Percentiles rank a stretch among this genome's conserved stretches.
These are phyloP conservation scores for Blepharisma japonicum DNA, from an alignment of 73 alveolate species.

Conservation along the genomic window DNA sequence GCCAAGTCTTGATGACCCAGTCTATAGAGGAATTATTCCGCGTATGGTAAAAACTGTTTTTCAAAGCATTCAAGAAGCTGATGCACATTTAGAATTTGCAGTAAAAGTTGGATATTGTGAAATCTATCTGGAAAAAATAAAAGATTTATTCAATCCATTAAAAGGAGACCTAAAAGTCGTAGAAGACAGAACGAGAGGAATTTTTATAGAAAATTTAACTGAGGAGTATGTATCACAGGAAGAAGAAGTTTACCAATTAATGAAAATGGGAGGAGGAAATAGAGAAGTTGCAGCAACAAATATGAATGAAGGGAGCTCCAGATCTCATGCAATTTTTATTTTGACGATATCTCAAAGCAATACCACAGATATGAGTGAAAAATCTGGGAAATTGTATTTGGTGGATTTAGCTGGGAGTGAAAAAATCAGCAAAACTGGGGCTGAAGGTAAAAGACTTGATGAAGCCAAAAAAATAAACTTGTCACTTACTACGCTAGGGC, in stretches of 20 bases:
- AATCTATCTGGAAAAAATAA: conserved; percentile 40
- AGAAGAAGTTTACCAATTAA: conserved; percentile 74
- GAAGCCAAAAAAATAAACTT: conserved; percentile 75
- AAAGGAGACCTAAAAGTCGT: conserved; percentile 69
- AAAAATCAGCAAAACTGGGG: conserved; percentile 64
- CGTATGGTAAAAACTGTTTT: conserved; percentile 79
- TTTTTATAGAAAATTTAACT: conserved; percentile 88
- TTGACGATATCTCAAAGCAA: conserved; percentile 83
- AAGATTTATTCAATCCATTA: conserved; percentile 41
- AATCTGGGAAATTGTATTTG: conserved; percentile 66
- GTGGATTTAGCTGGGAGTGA: conserved; percentile 88
- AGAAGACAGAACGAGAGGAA: conserved; percentile 94
- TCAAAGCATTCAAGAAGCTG: conserved; percentile 36
- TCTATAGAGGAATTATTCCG: conserved; percentile 79
- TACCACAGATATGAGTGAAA: conserved; percentile 45
- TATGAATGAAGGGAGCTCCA: conserved; percentile 92
- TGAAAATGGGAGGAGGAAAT: conserved; percentile 83
- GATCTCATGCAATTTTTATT: conserved; percentile 96
- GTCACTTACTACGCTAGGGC: conserved; percentile 70
- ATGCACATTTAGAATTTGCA: conserved; percentile 9
- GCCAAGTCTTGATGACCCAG: conserved; percentile 57
- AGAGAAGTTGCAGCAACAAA: conserved; percentile 86
- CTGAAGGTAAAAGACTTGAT: conserved; percentile 67
- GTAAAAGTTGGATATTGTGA: conserved; percentile 39
- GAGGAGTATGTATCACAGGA: conserved; percentile 95